Base-by-base conservation (phyloP, 176 grass and related monocot genomes). In the Oryza officinalis region DNA sequence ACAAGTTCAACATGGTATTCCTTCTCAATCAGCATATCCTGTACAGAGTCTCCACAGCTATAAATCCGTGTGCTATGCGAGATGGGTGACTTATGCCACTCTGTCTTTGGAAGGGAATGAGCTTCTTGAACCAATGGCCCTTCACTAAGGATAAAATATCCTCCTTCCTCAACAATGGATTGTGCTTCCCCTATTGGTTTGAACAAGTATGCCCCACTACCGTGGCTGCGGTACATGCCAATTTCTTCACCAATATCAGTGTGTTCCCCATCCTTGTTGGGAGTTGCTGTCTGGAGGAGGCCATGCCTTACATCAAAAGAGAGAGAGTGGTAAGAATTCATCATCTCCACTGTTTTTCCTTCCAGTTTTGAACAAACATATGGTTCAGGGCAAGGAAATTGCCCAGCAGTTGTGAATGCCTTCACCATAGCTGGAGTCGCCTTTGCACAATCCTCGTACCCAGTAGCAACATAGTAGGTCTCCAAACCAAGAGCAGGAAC, bases 1-100 rank as follows among this genome's bases (percentile, higher is more conserved):
- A 95, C 73, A 86, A 98, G 87, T 72, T 98, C 93, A 82, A 98
- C 93, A 92, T 95, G 91, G 78, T 98, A 95, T 87, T 98, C 96
- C 84, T 98, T 98, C 86, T 98, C 96, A 61, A 98, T 85, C 61
- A 98, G 52, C 81, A 98, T 81, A 80, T 94, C 91, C 80, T 98
- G 96, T 80, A 92, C 40, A 13, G 89, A 90, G 79, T 92, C 78
- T 61, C 89, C 85, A 41, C 79, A 88, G 78, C 75, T 88, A 74
- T 94, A 99, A 65, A 99, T 86, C 8, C 96, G 91, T 64, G 96
- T 98, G 80, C 91, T 95, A 75, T 98, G 91, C 74, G 91, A 94
- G 64, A 98, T 59, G 11, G 96, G 93, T 69, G 85, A 83, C 60
- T 84, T 94, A 52, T 83, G 59, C 91, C 89, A 98, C 79, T 91